Conservation (phyloP, 164 flowering plant species). For the Amborella trichopoda region DNA sequence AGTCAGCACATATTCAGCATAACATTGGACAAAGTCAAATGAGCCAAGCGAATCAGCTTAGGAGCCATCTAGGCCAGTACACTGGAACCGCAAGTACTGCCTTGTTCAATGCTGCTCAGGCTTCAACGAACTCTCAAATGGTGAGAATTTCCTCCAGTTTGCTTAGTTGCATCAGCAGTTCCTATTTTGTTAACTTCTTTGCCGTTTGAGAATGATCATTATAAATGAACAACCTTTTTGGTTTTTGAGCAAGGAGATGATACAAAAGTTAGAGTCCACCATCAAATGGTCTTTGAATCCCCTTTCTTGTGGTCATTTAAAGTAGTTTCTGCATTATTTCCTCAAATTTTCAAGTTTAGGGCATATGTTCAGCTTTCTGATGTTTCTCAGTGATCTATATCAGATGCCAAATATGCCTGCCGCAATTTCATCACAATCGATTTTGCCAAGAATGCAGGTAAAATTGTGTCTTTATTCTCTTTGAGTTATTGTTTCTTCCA, state of each 20-base stretch:
- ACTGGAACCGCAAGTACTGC: conserved; percentile 63
- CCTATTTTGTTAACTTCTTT: too few relatives aligned
- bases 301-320: too few relatives aligned
- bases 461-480: neutral
- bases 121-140: conserved; percentile 69
- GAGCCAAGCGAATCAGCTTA: conserved; percentile 72
- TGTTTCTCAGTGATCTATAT: too few relatives aligned
- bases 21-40: conserved; percentile 71
- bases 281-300: too few relatives aligned
- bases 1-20: conserved; percentile 67
- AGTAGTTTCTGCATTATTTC: too few relatives aligned
- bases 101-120: conserved; percentile 75
- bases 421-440: conserved; percentile 56
- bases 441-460: conserved; percentile 74
- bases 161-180: too few relatives aligned
- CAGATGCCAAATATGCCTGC: conserved; percentile 81
- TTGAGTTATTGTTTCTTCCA: neutral
- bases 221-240: too few relatives aligned
- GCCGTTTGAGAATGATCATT: too few relatives aligned
- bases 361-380: too few relatives aligned
- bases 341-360: too few relatives aligned
- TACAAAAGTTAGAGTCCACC: too few relatives aligned
- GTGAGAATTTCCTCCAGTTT: conserved; percentile 37
- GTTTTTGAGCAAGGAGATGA: too few relatives aligned
- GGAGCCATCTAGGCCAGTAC: conserved; percentile 70